phyloP scores from a whole-genome alignment of 768 basidiomycete genomes.

The Auricularia sp. region DNA sequence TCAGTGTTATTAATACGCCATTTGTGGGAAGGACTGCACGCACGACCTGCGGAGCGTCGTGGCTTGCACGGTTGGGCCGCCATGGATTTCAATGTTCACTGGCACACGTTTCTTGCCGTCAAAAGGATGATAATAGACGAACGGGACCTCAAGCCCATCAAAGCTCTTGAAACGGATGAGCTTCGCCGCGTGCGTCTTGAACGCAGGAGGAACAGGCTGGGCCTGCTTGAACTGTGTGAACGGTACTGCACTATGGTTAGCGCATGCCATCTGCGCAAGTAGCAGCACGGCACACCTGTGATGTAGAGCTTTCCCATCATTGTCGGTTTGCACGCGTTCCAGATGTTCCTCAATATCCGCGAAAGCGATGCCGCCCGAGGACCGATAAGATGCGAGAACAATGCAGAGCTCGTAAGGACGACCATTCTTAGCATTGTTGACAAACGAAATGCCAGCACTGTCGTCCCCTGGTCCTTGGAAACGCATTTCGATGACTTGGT shows the following conservation, averaged over 20 bases:
- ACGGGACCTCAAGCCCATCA: slow-evolving; percentile 31
- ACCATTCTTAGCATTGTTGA: slow-evolving; percentile 25
- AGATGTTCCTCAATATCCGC: slow-evolving; percentile 23
- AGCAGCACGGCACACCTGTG: slow-evolving; percentile 1
- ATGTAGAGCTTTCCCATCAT: slow-evolving; percentile 21
- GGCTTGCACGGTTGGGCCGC: slow-evolving; percentile 30
- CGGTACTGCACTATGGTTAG: slow-evolving; percentile 8
- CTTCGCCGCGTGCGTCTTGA: slow-evolving; percentile 22
- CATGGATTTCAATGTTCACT: slow-evolving; percentile 30
- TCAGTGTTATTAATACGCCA: background rate
- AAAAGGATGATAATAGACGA: slow-evolving; percentile 33
- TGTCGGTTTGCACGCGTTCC: slow-evolving; percentile 13
- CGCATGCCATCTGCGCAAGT: background rate
- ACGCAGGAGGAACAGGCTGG: slow-evolving; percentile 18
- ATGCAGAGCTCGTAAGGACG: slow-evolving; percentile 25
- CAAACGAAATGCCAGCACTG: background rate
- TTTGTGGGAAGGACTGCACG: slow-evolving; percentile 5
- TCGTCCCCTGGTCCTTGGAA: slow-evolving; percentile 10
- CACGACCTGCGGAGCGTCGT: slow-evolving; percentile 26
- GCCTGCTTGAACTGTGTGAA: slow-evolving; percentile 27
- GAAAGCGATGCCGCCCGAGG: slow-evolving; percentile 21
- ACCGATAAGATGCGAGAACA: slow-evolving; percentile 23
- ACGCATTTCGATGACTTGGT: slow-evolving; percentile 23
- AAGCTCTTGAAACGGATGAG: slow-evolving; percentile 32
- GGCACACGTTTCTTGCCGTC: slow-evolving; percentile 21